Conservation (phyloP, 257 asterid genomes). For the Przewalskia tangutica region DNA sequence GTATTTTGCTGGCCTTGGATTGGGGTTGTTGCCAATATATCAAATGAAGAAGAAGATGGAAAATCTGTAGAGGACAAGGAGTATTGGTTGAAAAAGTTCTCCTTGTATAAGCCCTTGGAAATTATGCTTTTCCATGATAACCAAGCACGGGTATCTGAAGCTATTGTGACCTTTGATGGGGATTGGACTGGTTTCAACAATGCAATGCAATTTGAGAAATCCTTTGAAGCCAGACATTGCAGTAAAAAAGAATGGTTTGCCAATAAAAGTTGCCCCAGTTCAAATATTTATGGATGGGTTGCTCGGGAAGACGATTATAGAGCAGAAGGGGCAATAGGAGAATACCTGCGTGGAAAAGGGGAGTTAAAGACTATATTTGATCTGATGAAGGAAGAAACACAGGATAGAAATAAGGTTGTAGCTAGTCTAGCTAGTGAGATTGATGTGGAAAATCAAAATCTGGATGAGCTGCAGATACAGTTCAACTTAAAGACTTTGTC, state of each 20-base stretch:
- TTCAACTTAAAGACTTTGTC: slow-evolving; percentile 53
- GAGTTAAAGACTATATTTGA: slow-evolving; percentile 41
- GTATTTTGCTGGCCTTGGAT: slow-evolving; percentile 83
- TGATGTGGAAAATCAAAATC: slow-evolving; percentile 51
- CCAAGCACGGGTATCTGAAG: slow-evolving; percentile 21
- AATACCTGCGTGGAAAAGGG: slow-evolving; percentile 37
- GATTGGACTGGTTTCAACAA: slow-evolving; percentile 57
- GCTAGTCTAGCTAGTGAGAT: slow-evolving; percentile 55
- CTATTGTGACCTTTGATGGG: slow-evolving; percentile 34
- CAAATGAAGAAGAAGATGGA: slow-evolving; percentile 21
- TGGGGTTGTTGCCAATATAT: slow-evolving; percentile 49
- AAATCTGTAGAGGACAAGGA: slow-evolving; percentile 12
- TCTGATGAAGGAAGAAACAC: slow-evolving; percentile 28
- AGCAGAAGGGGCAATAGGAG: slow-evolving; percentile 45
- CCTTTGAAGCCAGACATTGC: slow-evolving; percentile 32
- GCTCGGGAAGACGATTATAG: slow-evolving; percentile 49
- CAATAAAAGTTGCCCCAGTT: slow-evolving; percentile 17
- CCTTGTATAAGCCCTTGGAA: slow-evolving; percentile 39
- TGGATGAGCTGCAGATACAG: slow-evolving; percentile 46
- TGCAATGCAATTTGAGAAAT: slow-evolving; percentile 51
- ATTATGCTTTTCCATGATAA: slow-evolving; percentile 36
- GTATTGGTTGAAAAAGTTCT: slow-evolving; percentile 38
- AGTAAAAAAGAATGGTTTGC: slow-evolving; percentile 48
- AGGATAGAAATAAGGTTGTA: slow-evolving; percentile 35
- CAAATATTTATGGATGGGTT: slow-evolving; percentile 45